Evolutionary conservation across 1,284 basidiomycete genomes (phyloP), one percentile per base, ranked within the genome.

Genomic region (Malassezia arunalokei): DNA sequence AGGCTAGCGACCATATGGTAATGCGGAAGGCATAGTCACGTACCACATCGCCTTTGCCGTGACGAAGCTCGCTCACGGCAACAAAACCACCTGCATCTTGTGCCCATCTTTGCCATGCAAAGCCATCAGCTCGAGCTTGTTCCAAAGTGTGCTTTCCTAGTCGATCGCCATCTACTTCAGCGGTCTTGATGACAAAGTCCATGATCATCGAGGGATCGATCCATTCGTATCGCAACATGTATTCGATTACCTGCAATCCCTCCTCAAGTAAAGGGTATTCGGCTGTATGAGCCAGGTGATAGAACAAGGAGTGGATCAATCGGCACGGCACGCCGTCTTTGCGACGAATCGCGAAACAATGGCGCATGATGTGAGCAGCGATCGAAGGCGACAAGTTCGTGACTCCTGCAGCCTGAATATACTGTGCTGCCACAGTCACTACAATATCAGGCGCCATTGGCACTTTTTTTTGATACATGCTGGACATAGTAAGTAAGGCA

Each of bases 1-100:
- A 55, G 38, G 47, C 49, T 14, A 55, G 40, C 24, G 53, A 50
- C 53, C 47, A 49, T 6, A 55, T 30, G 20, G 53, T 40, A 29
- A 55, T 55, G 27, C 53, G 53, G 30, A 50, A 15, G 2, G 43
- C 43, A 15, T 41, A 40, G 9, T 43, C 27, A 7, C 42, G 43
- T 17, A 45, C 20, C 11, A n/a, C 27, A 24, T 40, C 29, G 12
- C 17, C 28, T n/a, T 28, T 33, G 31, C 15, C 38, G 27, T 32
- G 37, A 6, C 33, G 30, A 30, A 41, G 15, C 3, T 40, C 32
- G 12, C 43, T n/a, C 38, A 40, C 38, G 3, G 33, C 24, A 12
- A 38, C 41, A 29, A 27, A 32, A 3, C 35, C 47, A n/a, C 24
- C 27, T 3, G 40, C 15, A 9, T 43, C 31, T 6, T 41, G 38